phyloP scores from a whole-genome alignment of 805 yeast species.

The Cephaloascus fragrans region DNA sequence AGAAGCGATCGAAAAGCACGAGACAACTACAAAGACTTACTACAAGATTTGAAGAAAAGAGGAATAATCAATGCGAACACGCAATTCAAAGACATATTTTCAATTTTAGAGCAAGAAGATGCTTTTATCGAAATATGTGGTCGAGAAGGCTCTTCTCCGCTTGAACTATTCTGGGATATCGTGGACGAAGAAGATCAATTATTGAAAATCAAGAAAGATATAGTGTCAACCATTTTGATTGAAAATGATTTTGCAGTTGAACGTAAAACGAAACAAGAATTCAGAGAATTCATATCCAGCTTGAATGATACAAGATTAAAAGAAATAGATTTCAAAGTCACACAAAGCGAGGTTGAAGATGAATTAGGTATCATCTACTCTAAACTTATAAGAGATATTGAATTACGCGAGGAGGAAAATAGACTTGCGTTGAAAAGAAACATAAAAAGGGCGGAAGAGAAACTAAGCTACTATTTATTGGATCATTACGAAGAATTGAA shows the following conservation, averaged over 20 bases:
- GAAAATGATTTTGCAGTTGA: constrained; percentile 17
- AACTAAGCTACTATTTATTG: background rate
- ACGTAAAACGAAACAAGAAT: constrained; percentile 4
- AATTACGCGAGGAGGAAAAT: constrained; percentile 7
- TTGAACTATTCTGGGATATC: constrained; percentile 68
- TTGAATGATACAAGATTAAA: constrained; percentile 9
- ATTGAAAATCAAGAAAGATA: constrained; percentile 48
- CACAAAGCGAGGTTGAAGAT: constrained; percentile 5
- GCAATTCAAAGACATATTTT: constrained; percentile 49
- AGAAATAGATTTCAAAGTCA: constrained; percentile 9
- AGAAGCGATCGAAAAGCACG: constrained; percentile 60
- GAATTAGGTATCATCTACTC: constrained; percentile 19
- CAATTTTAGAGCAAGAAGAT: constrained; percentile 40
- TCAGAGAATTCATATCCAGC: background rate
- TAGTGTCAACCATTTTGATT: constrained; percentile 41
- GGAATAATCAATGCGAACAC: constrained; percentile 38
- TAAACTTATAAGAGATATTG: constrained; percentile 14
- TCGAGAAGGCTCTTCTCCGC: constrained; percentile 66
- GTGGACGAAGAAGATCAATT: constrained; percentile 52
- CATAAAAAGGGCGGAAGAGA: constrained; percentile 2
- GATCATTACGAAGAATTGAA: background rate
- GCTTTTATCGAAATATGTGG: constrained; percentile 59
- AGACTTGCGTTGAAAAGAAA: constrained; percentile 5
- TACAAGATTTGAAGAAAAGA: constrained; percentile 22
- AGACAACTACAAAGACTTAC: constrained; percentile 39